These are phyloP conservation scores for Asterophora lycoperdoides DNA, from an alignment of 768 basidiomycete genomes.

Conservation along the genomic window DNA sequence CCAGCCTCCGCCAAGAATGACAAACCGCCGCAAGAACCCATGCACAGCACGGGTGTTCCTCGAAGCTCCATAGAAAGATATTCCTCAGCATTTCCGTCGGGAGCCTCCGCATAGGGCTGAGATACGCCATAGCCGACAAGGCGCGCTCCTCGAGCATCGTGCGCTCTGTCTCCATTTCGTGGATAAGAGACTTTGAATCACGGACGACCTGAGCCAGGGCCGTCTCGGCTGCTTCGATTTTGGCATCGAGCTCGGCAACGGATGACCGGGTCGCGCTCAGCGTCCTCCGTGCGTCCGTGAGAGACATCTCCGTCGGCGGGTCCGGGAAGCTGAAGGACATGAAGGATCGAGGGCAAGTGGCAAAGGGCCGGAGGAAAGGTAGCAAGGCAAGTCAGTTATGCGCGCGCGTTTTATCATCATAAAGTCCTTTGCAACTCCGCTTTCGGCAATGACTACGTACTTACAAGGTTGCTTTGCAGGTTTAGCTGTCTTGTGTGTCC, in stretches of 20 bases:
- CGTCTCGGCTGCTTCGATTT: slow-evolving; percentile 51
- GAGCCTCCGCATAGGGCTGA: slow-evolving; percentile 68
- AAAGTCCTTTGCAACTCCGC: slow-evolving; percentile 19
- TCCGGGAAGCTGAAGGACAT: slow-evolving; percentile 41
- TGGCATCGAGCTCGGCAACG: slow-evolving; percentile 33
- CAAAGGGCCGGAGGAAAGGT: slow-evolving; percentile 2
- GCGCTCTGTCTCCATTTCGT: slow-evolving; percentile 49
- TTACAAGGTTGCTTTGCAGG: no score
- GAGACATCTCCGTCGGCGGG: slow-evolving; percentile 53
- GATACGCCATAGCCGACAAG: slow-evolving; percentile 52
- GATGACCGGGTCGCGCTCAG: slow-evolving; percentile 36
- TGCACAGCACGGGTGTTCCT: slow-evolving; percentile 66
- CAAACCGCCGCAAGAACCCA: slow-evolving; percentile 75
- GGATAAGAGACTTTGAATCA: slow-evolving; percentile 51
- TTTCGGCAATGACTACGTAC: slow-evolving; percentile 4
- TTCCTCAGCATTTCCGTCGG: slow-evolving; percentile 70
- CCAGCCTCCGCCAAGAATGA: slow-evolving; percentile 59
- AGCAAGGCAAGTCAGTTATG: not conserved
- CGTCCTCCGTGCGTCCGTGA: slow-evolving; percentile 47
- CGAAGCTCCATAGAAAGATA: slow-evolving; percentile 67
- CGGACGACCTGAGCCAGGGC: slow-evolving; percentile 55
- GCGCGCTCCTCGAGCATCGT: slow-evolving; percentile 44
- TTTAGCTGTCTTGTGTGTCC: no score
- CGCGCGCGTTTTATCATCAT: slow-evolving; percentile 6
- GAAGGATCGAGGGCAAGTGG: slow-evolving; percentile 11